Evolutionary conservation across 352 stramenopile genomes (phyloP), one percentile per base, ranked within the genome.

Genomic region (Lagenidium sp.): DNA sequence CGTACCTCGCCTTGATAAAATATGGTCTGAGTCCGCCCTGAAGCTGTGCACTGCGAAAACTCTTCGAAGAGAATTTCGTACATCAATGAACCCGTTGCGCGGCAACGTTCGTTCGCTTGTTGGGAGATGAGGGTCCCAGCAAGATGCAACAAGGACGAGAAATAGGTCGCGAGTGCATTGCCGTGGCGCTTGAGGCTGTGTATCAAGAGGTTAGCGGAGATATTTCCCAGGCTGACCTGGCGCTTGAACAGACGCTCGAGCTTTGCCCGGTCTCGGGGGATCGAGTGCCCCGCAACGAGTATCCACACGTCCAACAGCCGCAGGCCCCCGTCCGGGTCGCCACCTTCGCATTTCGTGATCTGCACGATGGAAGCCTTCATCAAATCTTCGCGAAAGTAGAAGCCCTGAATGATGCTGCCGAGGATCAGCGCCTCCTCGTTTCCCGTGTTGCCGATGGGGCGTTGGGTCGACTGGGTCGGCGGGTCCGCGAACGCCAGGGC

Each of bases 1-100:
- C 46, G 34, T 41, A 83, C 71, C 60, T 84, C 65, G 35, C 63
- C 60, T 37, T 74, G 63, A 35, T 80, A 80, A 21, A 74, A 76
- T 8, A 39, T 50, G 0, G 56, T 55, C 34, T 71, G 51, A 13
- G 40, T 59, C 16, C 22, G 47, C 12, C 36, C 47, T 13, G 59
- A 52, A 20, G 50, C 32, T 21, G 45, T 42, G 5, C 12, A 32
- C 1, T 32, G 39, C 1, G 66, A 63, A 12, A 78, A 68, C 40
- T 84, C 65, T 24, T 78, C 60, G 34, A 80, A 82, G 0, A 82
- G 42, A 11, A 79, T 6, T 42, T 77, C 50, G 21, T 67, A 72
- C 10, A 82, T 34, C n/a, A 78, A 25, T 5, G 36, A 55, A 1
- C 68, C 71, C 32, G 70, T 56, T 4, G 34, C 11, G 4, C 50